Evolutionary conservation across 2,329 filamentous ascomycete species (phyloP), one percentile per base, ranked within the genome.

Genomic region (Pseudogymnoascus sp.): DNA sequence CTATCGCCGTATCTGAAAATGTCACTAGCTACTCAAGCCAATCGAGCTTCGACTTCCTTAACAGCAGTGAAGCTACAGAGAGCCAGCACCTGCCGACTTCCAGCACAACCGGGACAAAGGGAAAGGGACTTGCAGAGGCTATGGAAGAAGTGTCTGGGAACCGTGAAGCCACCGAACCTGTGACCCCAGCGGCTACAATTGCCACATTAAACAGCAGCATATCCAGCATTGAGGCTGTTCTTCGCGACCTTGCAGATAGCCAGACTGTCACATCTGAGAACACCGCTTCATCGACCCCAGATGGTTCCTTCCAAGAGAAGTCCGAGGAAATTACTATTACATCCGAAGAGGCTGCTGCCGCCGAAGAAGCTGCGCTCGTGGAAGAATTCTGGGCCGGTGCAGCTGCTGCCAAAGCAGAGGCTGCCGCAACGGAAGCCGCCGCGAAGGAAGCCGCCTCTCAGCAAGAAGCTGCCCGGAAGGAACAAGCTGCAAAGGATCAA

Each of bases 331-430:
- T 14, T 60, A 28, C 21, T 40, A 16, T 25, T 60, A 18, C 5
- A 28, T 40, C 33, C 14, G 35, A 40, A n/a, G 33, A 60, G 11
- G 18, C 31, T 23, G 33, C 31, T 38, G 8, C 56, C 16, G n/a
- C 6, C 8, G 10, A 23, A 18, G 59, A 38, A 16, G 59, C 59
- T 16, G 59, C 33, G 7, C 33, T 40, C 1, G 38, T 38, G 25
- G 50, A 14, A 1, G 50, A 56, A 33, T 56, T 56, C 4, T 56
- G 50, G 50, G 10, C 18, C 2, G 50, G 59, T 40, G 38, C 38
- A 25, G 59, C 59, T 60, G 59, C 59, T 10, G 59, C 59, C 14
- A 60, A 60, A n/a, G 38, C 21, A 25, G 59, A 40, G 8, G 56
- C 37, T 14, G 33, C 18, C 33, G 31, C 56, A 18, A 60, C 10